Percentiles rank a stretch among this genome's conserved stretches.
Evolutionary conservation across 179 eudicot genomes (phyloP).

Genomic region (Silene noctiflora): DNA sequence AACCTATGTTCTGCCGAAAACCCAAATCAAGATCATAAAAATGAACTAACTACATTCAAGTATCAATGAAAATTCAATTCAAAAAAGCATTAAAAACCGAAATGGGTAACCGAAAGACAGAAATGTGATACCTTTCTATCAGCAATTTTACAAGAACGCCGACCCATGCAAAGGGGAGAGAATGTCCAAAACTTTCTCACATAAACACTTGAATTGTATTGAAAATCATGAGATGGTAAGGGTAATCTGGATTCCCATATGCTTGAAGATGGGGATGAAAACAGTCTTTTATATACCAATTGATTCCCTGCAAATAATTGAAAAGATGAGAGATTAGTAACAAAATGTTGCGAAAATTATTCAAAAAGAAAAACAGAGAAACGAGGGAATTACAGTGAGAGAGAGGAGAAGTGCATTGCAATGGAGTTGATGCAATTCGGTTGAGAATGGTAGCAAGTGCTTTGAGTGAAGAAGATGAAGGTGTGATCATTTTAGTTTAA

Average conservation of each 20-base stretch:
- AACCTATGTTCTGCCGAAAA: slow-evolving; percentile 4
- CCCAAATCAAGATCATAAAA: slow-evolving; percentile 3
- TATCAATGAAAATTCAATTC: background rate
- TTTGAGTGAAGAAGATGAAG: slow-evolving; percentile 42
- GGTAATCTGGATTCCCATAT: slow-evolving; percentile 19
- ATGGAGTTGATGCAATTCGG: slow-evolving; percentile 34
- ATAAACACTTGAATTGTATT: slow-evolving; percentile 16
- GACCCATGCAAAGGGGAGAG: slow-evolving; percentile 79
- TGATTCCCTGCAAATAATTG: slow-evolving; percentile 28
- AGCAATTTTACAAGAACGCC: slow-evolving; percentile 87
- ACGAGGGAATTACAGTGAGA: slow-evolving; percentile 23
- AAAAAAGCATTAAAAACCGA: background rate
- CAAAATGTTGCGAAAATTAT: background rate
- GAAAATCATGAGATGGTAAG: background rate
- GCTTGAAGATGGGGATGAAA: slow-evolving; percentile 42
- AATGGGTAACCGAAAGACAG: slow-evolving; percentile 1
- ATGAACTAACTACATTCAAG: too few relatives aligned
- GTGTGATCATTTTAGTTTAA: slow-evolving; percentile 19
- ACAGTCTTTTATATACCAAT: slow-evolving; percentile 29
- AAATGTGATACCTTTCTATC: slow-evolving; percentile 60
- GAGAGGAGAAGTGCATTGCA: slow-evolving; percentile 28
- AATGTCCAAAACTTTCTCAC: slow-evolving; percentile 58
- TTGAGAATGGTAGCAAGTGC: slow-evolving; percentile 42
- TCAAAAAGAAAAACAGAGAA: background rate
- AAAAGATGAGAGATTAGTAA: background rate